Conservation (phyloP, 306 rosid species). For the Castanospermum australe region DNA sequence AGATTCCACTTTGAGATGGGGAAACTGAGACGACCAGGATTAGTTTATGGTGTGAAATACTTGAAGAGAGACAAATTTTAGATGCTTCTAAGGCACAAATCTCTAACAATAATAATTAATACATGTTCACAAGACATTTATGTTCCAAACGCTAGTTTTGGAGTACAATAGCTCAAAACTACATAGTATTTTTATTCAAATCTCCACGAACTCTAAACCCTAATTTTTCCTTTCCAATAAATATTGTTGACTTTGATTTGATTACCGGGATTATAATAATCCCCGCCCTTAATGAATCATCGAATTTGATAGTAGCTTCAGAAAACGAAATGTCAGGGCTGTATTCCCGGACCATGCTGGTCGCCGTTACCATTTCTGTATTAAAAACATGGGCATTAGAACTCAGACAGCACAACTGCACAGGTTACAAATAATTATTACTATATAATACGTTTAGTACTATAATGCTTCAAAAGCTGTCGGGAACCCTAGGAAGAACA, state of each 20-base stretch:
- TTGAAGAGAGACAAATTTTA: conserved; percentile 37
- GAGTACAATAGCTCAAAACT: background rate
- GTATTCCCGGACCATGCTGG: conserved; percentile 48
- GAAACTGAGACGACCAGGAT: conserved; percentile 26
- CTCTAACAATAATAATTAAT: conserved; percentile 24
- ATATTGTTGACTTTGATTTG: conserved; percentile 39
- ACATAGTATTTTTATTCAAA: background rate
- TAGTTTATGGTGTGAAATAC: conserved; percentile 30
- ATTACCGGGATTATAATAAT: conserved; percentile 23
- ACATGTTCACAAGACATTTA: conserved; percentile 32
- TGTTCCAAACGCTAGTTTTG: conserved; percentile 37
- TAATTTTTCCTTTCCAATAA: conserved; percentile 39
- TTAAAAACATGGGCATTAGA: background rate
- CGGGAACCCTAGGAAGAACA: conserved; percentile 52
- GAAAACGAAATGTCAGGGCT: conserved; percentile 52
- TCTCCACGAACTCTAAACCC: conserved; percentile 26
- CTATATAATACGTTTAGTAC: conserved; percentile 10
- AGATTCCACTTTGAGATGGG: conserved; percentile 55
- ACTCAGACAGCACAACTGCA: conserved; percentile 12
- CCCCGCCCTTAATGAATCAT: conserved; percentile 28
- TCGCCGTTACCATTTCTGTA: conserved; percentile 36
- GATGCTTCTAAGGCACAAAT: conserved; percentile 58
- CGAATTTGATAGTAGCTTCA: conserved; percentile 32
- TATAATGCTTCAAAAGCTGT: conserved; percentile 58
- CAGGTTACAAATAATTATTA: conserved; percentile 21